phyloP scores from a whole-genome alignment of 2,329 filamentous ascomycete species.

The Tolypocladium sp. region DNA sequence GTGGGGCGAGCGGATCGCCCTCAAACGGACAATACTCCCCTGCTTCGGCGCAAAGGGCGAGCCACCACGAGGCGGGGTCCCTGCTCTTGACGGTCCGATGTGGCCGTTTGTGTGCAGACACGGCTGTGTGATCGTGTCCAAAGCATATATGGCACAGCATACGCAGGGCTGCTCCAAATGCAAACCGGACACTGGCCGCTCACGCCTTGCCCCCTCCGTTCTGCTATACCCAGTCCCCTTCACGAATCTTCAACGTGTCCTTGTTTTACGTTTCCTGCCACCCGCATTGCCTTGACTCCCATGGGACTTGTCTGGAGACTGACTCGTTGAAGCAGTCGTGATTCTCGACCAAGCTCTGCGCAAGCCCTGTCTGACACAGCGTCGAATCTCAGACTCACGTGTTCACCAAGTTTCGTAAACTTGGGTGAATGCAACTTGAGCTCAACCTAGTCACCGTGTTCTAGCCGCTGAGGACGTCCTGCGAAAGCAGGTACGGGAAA shows the following conservation, averaged over 20 bases:
- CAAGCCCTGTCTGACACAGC: neutral
- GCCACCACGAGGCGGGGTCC: neutral
- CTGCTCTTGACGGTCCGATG: neutral
- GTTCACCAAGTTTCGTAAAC: neutral
- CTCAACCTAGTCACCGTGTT: neutral
- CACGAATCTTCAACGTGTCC: neutral
- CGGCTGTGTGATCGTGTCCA: neutral
- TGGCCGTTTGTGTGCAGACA: neutral
- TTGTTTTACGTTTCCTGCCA: too few relatives aligned
- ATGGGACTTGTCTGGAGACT: neutral
- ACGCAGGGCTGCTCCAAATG: neutral
- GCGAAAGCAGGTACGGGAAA: constrained; percentile 8
- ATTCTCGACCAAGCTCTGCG: neutral
- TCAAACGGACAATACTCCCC: neutral
- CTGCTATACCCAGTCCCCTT: neutral
- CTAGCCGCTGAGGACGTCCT: constrained; percentile 4
- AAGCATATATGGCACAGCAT: neutral
- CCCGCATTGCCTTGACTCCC: neutral
- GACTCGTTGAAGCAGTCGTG: neutral
- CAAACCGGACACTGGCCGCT: constrained; percentile 3
- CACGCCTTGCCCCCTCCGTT: neutral
- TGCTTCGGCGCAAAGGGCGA: neutral
- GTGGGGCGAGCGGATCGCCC: constrained; percentile 7
- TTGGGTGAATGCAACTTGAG: neutral
- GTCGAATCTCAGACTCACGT: neutral